These are phyloP conservation scores for Colletotrichum liaoningense DNA, from an alignment of 2,329 filamentous ascomycete genomes.

Conservation along the genomic window DNA sequence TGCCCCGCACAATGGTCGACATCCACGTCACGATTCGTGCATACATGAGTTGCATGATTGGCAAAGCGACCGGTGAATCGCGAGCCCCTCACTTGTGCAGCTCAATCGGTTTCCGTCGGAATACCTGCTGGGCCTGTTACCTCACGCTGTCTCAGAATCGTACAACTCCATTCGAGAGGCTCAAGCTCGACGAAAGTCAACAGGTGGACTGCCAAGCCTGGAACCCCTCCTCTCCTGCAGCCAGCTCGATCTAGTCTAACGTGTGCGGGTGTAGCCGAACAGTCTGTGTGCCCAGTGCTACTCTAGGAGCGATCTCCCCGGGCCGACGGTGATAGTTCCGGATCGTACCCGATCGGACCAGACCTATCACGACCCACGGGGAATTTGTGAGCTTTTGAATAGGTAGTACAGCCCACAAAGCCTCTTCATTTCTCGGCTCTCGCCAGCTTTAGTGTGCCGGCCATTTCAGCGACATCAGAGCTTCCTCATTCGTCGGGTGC, in stretches of 20 bases:
- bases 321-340: background rate
- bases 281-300: background rate
- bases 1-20: background rate
- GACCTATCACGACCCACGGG: accelerated
- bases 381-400: background rate
- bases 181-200: background rate
- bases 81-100: background rate
- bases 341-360: background rate
- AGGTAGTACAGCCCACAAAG: too few species aligned
- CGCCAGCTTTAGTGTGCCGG: too few species aligned
- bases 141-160: background rate
- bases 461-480: accelerated
- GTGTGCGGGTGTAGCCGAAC: background rate
- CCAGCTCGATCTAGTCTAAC: background rate
- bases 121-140: background rate
- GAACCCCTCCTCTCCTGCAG: background rate
- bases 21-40: background rate
- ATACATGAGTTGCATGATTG: background rate
- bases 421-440: accelerated
- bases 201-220: background rate
- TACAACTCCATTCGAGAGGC: background rate
- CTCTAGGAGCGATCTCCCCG: background rate
- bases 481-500: too few species aligned
- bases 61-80: background rate
- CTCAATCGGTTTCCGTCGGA: background rate